Conservation (phyloP, 305 asterid species). For the Plantago rigida region DNA sequence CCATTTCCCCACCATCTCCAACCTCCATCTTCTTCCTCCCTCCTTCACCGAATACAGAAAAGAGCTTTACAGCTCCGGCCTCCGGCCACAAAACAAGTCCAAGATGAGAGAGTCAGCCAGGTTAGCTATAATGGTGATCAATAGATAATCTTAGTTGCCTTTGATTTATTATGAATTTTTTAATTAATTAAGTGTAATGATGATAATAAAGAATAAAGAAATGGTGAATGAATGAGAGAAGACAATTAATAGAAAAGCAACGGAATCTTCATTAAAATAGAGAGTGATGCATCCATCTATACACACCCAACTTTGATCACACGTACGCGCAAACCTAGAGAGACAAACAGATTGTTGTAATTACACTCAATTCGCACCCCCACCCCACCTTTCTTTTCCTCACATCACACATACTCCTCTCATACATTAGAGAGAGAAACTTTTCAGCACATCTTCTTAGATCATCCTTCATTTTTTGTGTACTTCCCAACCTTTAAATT, state of each 20-base stretch:
- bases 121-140: constrained; percentile 23
- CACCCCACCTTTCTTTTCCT: background rate
- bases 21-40: too few relatives aligned
- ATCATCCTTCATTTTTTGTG: too few relatives aligned
- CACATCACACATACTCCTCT: too few relatives aligned
- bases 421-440: too few relatives aligned
- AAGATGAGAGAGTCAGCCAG: constrained; percentile 19
- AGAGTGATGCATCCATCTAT: constrained; percentile 41
- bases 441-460: too few relatives aligned
- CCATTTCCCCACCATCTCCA: too few relatives aligned
- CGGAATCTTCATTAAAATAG: constrained; percentile 47
- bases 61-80: too few relatives aligned
- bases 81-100: background rate
- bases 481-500: too few relatives aligned
- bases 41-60: too few relatives aligned
- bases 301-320: constrained; percentile 39
- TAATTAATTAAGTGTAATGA: constrained; percentile 26
- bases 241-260: constrained; percentile 43
- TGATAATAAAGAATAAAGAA: constrained; percentile 15
- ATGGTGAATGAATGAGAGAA: constrained; percentile 28
- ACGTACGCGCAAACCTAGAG: constrained; percentile 62
- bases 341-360: constrained; percentile 43
- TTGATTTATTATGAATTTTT: too few relatives aligned
- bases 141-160: background rate
- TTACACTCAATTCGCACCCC: constrained; percentile 12